Evolutionary conservation across 2,329 filamentous ascomycete species (phyloP).

Genomic region (Pestalotiopsis sp.): DNA sequence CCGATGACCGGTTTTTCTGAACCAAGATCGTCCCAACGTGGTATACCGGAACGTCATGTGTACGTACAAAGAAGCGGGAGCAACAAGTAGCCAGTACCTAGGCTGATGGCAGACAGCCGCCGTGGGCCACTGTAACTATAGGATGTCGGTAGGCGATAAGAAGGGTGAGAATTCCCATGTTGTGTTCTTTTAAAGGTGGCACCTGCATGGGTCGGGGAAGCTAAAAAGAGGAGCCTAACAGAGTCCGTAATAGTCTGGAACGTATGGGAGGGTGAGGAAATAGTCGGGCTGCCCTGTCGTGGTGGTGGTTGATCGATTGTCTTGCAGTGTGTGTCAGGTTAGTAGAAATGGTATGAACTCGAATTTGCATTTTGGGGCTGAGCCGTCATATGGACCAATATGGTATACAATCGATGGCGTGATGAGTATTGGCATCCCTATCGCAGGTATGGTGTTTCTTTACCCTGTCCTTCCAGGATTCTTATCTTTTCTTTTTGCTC

Average conservation of each 20-base stretch:
- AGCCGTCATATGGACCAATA: background rate
- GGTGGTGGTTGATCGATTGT: background rate
- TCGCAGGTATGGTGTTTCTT: background rate
- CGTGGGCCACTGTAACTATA: background rate
- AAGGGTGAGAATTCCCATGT: background rate
- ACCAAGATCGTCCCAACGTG: background rate
- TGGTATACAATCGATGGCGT: constrained; percentile 2
- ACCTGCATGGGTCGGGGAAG: background rate
- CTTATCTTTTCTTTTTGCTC: background rate
- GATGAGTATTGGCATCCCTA: constrained; percentile 9
- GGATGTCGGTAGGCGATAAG: background rate
- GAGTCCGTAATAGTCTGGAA: constrained; percentile 1
- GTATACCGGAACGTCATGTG: background rate
- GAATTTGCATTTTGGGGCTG: background rate
- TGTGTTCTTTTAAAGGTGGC: background rate
- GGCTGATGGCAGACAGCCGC: background rate
- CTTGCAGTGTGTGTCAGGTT: background rate
- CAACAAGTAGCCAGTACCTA: background rate
- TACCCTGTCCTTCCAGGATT: background rate
- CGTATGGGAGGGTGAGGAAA: constrained; percentile 1
- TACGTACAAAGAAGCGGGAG: background rate
- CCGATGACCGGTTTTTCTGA: background rate
- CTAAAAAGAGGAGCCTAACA: constrained; percentile 1
- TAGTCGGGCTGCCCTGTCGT: background rate
- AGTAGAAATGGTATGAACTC: background rate